Conservation (phyloP, 163 green algal species). For the Trebouxia gelatinosa region DNA sequence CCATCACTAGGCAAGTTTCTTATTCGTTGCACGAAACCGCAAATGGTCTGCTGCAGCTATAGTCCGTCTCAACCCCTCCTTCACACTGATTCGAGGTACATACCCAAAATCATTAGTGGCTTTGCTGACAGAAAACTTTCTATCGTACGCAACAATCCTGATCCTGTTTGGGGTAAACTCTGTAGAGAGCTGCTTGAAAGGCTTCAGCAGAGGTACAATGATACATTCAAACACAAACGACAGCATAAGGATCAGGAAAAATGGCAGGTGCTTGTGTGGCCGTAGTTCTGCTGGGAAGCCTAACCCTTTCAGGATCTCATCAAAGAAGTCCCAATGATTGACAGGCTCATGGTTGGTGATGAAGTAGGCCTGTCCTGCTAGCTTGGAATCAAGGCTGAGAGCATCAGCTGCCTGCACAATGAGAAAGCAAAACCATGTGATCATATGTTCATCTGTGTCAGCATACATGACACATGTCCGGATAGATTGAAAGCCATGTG, state of each 20-base stretch:
- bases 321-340: constrained; percentile 84
- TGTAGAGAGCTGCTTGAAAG: constrained; percentile 27
- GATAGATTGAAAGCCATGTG: not conserved
- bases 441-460: not conserved
- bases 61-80: no score
- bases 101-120: constrained; percentile 74
- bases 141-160: constrained; percentile 65
- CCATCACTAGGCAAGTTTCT: no score
- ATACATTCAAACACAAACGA: constrained; percentile 74
- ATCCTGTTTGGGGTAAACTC: constrained; percentile 63
- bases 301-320: constrained; percentile 78
- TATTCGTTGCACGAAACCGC: no score
- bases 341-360: constrained; percentile 88
- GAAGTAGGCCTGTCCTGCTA: constrained; percentile 80
- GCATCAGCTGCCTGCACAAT: constrained; percentile 42
- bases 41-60: no score
- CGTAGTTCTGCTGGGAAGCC: constrained; percentile 64
- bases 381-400: constrained; percentile 39
- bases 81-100: constrained; percentile 56
- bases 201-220: constrained; percentile 56
- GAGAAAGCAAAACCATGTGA: not conserved
- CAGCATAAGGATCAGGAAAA: constrained; percentile 69
- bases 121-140: constrained; percentile 59
- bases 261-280: constrained; percentile 63
- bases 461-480: not conserved